Evolutionary conservation across 108 stramenopile species (phyloP).

Genomic region (Nitzschia sp.): DNA sequence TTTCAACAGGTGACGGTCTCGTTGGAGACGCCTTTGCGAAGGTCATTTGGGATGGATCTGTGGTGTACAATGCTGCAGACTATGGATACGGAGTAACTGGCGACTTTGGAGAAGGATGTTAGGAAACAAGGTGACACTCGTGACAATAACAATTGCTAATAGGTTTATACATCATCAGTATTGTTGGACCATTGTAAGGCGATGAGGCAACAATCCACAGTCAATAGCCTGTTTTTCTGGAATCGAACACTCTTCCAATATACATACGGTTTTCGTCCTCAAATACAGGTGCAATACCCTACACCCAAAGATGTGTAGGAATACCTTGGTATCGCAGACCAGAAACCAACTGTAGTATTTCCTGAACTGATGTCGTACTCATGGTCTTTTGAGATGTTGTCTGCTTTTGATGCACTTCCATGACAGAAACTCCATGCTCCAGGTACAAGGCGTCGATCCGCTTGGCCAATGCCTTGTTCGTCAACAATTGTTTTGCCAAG

Average conservation of each 20-base stretch:
- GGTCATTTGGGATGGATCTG: constrained; percentile 9
- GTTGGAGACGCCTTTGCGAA: neutral
- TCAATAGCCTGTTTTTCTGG: too few species aligned
- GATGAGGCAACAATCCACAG: too few species aligned
- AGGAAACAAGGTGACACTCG: too few species aligned
- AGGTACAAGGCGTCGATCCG: neutral
- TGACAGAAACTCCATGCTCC: neutral
- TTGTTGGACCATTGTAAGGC: too few species aligned
- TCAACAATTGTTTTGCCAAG: neutral
- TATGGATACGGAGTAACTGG: constrained; percentile 7
- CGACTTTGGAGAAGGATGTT: constrained; percentile 15
- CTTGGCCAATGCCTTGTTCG: neutral
- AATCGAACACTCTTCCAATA: too few species aligned
- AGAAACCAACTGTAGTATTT: neutral
- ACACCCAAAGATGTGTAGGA: constrained; percentile 5
- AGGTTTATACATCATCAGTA: too few species aligned
- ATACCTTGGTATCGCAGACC: constrained; percentile 8
- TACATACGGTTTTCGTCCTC: too few species aligned
- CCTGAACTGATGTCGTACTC: neutral
- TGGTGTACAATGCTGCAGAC: constrained; percentile 6
- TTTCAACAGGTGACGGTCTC: constrained; percentile 12
- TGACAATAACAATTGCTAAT: too few species aligned
- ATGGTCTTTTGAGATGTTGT: neutral
- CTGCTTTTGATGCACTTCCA: neutral
- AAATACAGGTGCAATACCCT: too few species aligned